Conservation (phyloP, 2,329 filamentous ascomycete genomes). For the Zymoseptoria ardabiliae region DNA sequence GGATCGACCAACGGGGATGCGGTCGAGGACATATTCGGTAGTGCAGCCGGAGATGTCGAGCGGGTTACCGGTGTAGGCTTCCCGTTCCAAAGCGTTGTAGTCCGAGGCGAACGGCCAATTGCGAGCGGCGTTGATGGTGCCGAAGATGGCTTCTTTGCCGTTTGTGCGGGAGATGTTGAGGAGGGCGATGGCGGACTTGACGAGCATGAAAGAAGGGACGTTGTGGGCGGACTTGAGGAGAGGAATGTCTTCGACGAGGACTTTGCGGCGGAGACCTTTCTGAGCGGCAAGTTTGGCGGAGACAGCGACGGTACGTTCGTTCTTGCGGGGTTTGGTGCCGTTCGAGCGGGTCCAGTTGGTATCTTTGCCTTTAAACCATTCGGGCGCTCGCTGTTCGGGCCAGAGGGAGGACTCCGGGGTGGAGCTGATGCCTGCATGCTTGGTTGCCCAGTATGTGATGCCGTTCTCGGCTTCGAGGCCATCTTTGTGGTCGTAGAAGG, state of each 20-base stretch:
- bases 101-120: constrained; percentile 28
- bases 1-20: constrained; percentile 21
- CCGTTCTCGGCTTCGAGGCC: constrained; percentile 25
- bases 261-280: constrained; percentile 23
- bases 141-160: constrained; percentile 28
- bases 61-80: constrained; percentile 24
- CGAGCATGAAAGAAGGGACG: constrained; percentile 29
- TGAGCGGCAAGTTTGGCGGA: constrained; percentile 23
- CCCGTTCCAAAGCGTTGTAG: constrained; percentile 23
- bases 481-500: constrained; percentile 24
- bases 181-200: constrained; percentile 28
- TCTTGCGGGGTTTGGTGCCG: constrained; percentile 20
- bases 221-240: constrained; percentile 27
- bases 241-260: constrained; percentile 21
- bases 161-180: constrained; percentile 25
- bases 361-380: constrained; percentile 30
- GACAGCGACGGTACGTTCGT: constrained; percentile 18
- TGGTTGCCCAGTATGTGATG: constrained; percentile 25
- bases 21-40: constrained; percentile 28
- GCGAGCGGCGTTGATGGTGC: constrained; percentile 28
- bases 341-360: constrained; percentile 23
- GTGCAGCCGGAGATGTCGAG: constrained; percentile 30
- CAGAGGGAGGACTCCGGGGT: constrained; percentile 22
- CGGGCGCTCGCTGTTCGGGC: constrained; percentile 25
- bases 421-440: constrained; percentile 23